A percentile compares a stretch with the other conserved stretches of the same genome.
phyloP scores from a whole-genome alignment of 768 basidiomycete species.

The Trametes sanguinea region DNA sequence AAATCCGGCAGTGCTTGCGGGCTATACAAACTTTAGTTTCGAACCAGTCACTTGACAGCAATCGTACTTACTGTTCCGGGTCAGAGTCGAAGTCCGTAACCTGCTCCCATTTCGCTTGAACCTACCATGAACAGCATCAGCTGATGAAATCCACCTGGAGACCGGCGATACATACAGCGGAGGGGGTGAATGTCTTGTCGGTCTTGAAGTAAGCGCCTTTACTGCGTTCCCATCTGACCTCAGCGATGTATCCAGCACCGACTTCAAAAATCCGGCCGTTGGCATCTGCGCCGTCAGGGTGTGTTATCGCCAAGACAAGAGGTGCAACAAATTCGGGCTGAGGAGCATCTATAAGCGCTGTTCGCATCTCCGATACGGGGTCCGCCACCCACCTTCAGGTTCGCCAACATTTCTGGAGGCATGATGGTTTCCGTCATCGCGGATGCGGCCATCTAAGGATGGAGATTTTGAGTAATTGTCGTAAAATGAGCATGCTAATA shows the following conservation, averaged over 20 bases:
- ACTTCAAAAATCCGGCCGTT: constrained; percentile 87
- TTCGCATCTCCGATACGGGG: neutral
- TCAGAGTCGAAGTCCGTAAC: constrained; percentile 73
- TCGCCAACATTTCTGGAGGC: constrained; percentile 92
- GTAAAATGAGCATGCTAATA: neutral
- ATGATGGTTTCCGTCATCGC: constrained; percentile 95
- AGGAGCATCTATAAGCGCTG: neutral
- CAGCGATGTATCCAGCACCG: constrained; percentile 89
- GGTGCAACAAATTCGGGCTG: constrained; percentile 93
- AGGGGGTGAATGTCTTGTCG: constrained; percentile 89
- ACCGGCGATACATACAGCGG: constrained; percentile 59
- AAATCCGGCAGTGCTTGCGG: constrained; percentile 66
- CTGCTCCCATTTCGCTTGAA: constrained; percentile 82
- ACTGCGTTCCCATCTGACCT: constrained; percentile 92
- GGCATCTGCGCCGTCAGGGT: constrained; percentile 80
- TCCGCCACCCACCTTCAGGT: constrained; percentile 58
- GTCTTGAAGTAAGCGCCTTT: constrained; percentile 88
- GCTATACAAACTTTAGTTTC: constrained; percentile 40
- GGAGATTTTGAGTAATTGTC: neutral
- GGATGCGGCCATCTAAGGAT: constrained; percentile 82
- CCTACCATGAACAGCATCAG: constrained; percentile 40
- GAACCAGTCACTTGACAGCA: neutral
- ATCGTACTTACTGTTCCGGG: constrained; percentile 57
- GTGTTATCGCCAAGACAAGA: constrained; percentile 84
- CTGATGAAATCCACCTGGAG: neutral